Conservation (phyloP, 176 grass and related monocot genomes). For the Oropetium thomaeum region DNA sequence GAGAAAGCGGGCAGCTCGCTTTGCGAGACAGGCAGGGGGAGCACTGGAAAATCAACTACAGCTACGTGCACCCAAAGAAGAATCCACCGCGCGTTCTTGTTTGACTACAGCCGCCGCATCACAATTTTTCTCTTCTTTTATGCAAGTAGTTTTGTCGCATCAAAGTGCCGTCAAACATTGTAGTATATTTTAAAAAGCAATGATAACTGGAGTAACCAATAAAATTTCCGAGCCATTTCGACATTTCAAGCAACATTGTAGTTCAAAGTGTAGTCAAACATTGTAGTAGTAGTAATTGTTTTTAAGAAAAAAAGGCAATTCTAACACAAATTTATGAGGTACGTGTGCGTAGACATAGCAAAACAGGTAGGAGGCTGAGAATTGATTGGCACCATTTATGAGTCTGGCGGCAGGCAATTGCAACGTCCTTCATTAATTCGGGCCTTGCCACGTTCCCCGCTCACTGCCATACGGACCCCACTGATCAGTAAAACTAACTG, state of each 20-base stretch:
- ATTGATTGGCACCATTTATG: neutral
- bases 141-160: no score
- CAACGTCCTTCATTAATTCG: neutral
- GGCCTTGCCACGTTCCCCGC: neutral
- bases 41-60: neutral
- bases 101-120: neutral
- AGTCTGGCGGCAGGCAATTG: neutral
- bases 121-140: neutral
- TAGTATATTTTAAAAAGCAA: no score
- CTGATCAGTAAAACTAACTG: neutral
- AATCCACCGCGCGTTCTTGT: neutral
- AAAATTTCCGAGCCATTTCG: no score
- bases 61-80: neutral
- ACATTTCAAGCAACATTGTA: no score
- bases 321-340: neutral
- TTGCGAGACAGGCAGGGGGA: neutral
- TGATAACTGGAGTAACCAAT: no score
- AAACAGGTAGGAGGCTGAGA: neutral
- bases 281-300: no score
- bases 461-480: neutral
- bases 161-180: no score
- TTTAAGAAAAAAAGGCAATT: no score
- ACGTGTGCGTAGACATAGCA: neutral
- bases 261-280: no score
- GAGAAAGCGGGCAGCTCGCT: conserved; percentile 28